Evolutionary conservation across 2,329 filamentous ascomycete species (phyloP).

Genomic region (Tolypocladium capitatum): DNA sequence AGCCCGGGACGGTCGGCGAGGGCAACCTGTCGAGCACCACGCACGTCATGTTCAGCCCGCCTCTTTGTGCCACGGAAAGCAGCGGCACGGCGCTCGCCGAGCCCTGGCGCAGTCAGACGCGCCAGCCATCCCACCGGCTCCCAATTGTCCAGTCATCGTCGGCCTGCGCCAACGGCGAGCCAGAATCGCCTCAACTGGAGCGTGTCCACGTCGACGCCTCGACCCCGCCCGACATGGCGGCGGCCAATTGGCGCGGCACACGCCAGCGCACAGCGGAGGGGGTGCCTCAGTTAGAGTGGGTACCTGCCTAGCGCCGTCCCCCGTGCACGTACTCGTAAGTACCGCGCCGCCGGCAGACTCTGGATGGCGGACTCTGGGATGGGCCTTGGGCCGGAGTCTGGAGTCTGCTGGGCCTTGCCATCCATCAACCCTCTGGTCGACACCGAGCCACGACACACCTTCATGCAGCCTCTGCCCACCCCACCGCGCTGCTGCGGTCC

Average conservation of each 20-base stretch:
- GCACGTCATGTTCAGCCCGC: neutral
- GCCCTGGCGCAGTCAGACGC: too few species aligned
- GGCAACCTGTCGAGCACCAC: neutral
- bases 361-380: too few species aligned
- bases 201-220: neutral
- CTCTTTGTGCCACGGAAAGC: neutral
- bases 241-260: constrained; percentile 6
- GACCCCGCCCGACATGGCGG: neutral
- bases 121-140: too few species aligned
- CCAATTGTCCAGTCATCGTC: neutral
- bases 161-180: neutral
- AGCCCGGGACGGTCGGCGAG: neutral
- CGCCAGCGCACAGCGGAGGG: constrained; percentile 3
- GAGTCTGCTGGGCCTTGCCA: too few species aligned
- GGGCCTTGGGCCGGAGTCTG: too few species aligned
- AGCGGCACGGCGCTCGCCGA: neutral
- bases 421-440: neutral
- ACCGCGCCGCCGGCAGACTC: neutral
- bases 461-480: constrained; percentile 1
- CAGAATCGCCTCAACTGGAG: neutral
- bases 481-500: neutral
- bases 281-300: neutral
- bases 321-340: too few species aligned
- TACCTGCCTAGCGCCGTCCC: too few species aligned
- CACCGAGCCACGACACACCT: constrained; percentile 2